These are phyloP conservation scores for Fusarium nanum DNA, from an alignment of 2,329 filamentous ascomycete genomes.

Conservation along the genomic window DNA sequence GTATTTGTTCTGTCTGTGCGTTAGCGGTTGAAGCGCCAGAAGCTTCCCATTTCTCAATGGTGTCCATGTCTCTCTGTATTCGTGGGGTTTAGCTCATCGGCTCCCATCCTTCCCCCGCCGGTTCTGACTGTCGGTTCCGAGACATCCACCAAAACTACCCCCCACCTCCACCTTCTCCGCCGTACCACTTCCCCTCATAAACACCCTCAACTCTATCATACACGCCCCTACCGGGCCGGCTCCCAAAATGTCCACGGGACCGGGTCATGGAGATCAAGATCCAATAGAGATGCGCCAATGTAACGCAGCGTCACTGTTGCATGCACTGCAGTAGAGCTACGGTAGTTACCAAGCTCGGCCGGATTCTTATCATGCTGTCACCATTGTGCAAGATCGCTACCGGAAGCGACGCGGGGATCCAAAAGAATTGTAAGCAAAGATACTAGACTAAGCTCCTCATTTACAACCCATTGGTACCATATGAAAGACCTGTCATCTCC, in stretches of 20 bases:
- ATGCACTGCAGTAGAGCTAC: neutral
- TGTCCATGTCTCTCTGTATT: slow-evolving; percentile 1
- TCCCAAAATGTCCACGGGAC: slow-evolving; percentile 27
- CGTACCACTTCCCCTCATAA: slow-evolving; percentile 11
- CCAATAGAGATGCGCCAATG: neutral
- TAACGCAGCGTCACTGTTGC: slow-evolving; percentile 17
- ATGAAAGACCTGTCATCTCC: slow-evolving; percentile 1
- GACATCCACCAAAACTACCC: neutral
- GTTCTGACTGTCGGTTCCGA: slow-evolving; percentile 29
- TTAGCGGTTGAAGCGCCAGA: slow-evolving; percentile 29
- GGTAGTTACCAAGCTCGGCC: slow-evolving; percentile 21
- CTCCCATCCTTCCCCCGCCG: slow-evolving; percentile 23
- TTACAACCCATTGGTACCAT: slow-evolving; percentile 2
- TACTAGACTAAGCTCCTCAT: neutral
- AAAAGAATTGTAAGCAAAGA: slow-evolving; percentile 24
- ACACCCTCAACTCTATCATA: slow-evolving; percentile 28
- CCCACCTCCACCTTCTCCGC: neutral
- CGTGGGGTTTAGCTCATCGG: slow-evolving; percentile 21
- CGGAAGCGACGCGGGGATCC: slow-evolving; percentile 27
- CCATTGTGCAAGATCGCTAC: slow-evolving; percentile 21
- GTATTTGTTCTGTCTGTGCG: neutral
- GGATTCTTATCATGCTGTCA: slow-evolving; percentile 26
- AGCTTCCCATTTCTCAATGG: slow-evolving; percentile 27
- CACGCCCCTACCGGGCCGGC: slow-evolving; percentile 36
- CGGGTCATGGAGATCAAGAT: slow-evolving; percentile 21